phyloP scores from a whole-genome alignment of 108 stramenopile genomes.

The Nitzschia sp. region DNA sequence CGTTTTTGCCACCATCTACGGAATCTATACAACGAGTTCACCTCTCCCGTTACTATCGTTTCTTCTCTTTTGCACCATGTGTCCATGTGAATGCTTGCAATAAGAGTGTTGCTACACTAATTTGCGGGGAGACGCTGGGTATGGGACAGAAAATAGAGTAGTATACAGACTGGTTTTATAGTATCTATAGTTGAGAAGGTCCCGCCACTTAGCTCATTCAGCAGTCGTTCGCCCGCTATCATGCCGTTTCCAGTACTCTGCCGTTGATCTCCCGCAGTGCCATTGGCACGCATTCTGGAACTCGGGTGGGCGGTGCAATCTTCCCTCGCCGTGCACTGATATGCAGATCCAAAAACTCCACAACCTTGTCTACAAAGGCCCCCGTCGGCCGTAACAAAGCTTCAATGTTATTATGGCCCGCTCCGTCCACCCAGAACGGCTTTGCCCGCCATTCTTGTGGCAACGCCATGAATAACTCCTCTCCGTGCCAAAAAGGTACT shows the following conservation, averaged over 20 bases:
- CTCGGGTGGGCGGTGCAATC: constrained; percentile 53
- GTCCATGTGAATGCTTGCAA: no score
- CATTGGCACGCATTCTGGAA: constrained; percentile 75
- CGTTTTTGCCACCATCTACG: no score
- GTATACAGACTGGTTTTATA: no score
- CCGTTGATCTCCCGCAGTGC: constrained; percentile 46
- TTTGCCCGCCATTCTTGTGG: constrained; percentile 86
- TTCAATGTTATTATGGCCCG: constrained; percentile 95
- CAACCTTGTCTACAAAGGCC: constrained; percentile 74
- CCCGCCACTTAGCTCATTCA: no score
- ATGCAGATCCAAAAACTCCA: constrained; percentile 88
- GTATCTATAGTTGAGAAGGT: no score
- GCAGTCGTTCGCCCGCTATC: no score
- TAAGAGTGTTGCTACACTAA: no score
- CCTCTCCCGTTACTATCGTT: no score
- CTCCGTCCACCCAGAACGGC: constrained; percentile 91
- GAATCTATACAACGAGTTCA: no score
- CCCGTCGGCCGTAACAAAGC: constrained; percentile 80
- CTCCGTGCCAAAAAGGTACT: constrained; percentile 94
- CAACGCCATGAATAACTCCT: constrained; percentile 90
- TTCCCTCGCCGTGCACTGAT: constrained; percentile 72
- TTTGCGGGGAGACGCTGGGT: no score
- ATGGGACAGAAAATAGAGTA: no score
- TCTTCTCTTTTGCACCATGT: no score
- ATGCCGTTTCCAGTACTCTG: background rate